These are phyloP conservation scores for Penicillium taxi DNA, from an alignment of 495 filamentous ascomycete species.

Conservation along the genomic window DNA sequence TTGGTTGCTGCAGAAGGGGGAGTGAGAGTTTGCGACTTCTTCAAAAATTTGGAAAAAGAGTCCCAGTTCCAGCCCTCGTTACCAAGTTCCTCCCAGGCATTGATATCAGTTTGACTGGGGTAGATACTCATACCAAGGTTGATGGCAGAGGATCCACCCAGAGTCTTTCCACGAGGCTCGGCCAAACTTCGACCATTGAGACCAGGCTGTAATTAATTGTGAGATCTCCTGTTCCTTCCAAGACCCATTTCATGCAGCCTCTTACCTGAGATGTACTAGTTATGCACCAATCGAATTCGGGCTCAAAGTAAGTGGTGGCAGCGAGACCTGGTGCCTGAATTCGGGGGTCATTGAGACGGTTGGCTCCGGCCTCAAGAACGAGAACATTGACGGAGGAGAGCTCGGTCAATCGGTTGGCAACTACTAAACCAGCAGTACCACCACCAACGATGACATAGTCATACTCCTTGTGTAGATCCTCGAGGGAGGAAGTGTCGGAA, in stretches of 20 bases:
- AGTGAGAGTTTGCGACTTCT: conserved; percentile 13
- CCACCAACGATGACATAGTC: conserved; percentile 11
- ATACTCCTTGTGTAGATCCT: conserved; percentile 1
- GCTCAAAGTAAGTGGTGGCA: conserved; percentile 29
- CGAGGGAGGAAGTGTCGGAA: conserved; percentile 1
- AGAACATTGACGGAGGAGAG: conserved; percentile 10
- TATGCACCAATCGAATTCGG: conserved; percentile 47
- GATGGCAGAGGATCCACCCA: conserved; percentile 50
- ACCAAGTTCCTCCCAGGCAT: conserved; percentile 44
- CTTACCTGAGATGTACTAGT: conserved; percentile 39
- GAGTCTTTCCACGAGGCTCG: conserved; percentile 38
- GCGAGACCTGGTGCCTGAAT: conserved; percentile 36
- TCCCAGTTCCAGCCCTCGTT: conserved; percentile 46
- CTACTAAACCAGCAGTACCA: background rate
- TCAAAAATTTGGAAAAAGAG: conserved; percentile 34
- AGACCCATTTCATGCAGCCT: background rate
- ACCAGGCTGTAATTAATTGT: conserved; percentile 8
- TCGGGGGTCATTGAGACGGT: conserved; percentile 30
- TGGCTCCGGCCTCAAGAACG: conserved; percentile 43
- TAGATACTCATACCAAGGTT: conserved; percentile 45
- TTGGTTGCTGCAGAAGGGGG: conserved; percentile 7
- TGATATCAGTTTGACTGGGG: conserved; percentile 29
- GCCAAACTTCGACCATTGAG: conserved; percentile 17
- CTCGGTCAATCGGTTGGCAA: conserved; percentile 1
- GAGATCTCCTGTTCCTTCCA: background rate